Evolutionary conservation across 2,329 filamentous ascomycete genomes (phyloP), one percentile per base, ranked within the genome.

Genomic region (Phoma herbarum): DNA sequence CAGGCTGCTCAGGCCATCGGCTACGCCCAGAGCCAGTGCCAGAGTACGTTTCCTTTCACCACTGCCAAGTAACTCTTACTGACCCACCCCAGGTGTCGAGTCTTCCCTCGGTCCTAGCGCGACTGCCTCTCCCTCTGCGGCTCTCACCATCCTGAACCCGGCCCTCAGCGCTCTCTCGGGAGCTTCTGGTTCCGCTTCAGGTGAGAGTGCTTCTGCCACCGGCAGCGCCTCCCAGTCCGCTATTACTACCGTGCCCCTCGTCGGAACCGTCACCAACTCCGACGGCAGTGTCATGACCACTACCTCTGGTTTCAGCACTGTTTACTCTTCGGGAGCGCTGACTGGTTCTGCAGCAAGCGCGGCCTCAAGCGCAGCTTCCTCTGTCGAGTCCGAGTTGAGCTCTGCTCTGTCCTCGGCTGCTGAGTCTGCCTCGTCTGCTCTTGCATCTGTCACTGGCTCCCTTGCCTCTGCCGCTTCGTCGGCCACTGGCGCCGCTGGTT

Each of bases 1-100:
- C 64, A 74, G 33, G 70, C 75, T 44, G 62, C 55, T 50, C 46
- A 59, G 12, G 75, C 77, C 57, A 70, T 78, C 48, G 31, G 67
- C 42, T 79, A 67, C 60, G 77, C 77, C 33, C 64, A 64, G 35
- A 54, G 55, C 50, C 74, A 71, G 66, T 79, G 77, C 62, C 45
- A 52, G 18, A 54, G 76, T 76, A 51, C 66, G 74, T 62, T 16
- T 26, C 18, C 10, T 43, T 26, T 44, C 29, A 59, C 47, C 46
- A 16, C 16, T 25, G 16, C 28, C 18, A 14, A 26, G 11, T 7
- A 28, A 5, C 37, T 20, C n/a, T 35, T 29, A 16, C 56, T 59
- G 33, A 59, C 37, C 22, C 10, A 33, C 14, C 28, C 26, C 33
- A 59, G 56, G 22, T 7, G 56, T 59, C 4, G 45, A 14, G 11